Conservation (phyloP, 2,329 filamentous ascomycete species). For the Ustulina deusta region DNA sequence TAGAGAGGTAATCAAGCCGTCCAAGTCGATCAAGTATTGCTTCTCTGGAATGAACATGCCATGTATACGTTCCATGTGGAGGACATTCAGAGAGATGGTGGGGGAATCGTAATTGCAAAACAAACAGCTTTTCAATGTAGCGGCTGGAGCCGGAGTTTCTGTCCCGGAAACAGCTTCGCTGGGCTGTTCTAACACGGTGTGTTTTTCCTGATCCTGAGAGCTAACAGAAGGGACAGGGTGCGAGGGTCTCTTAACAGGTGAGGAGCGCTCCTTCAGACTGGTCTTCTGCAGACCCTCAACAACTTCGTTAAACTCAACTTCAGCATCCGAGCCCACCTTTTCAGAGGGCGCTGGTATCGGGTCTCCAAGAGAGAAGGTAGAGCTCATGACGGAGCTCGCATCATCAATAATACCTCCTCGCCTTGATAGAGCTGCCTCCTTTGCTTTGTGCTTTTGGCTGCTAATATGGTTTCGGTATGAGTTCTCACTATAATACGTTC, state of each 20-base stretch:
- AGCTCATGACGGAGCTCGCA: conserved; percentile 86
- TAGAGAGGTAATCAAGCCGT: conserved; percentile 83
- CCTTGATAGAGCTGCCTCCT: conserved; percentile 64
- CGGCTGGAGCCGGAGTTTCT: conserved; percentile 54
- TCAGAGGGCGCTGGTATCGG: conserved; percentile 66
- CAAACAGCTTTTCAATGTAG: conserved; percentile 73
- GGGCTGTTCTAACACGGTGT: conserved; percentile 54
- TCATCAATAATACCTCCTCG: conserved; percentile 65
- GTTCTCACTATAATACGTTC: conserved; percentile 97
- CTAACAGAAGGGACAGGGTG: conserved; percentile 61
- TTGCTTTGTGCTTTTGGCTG: conserved; percentile 88
- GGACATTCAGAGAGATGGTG: conserved; percentile 78
- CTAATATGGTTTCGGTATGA: conserved; percentile 92
- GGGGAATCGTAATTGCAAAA: conserved; percentile 93
- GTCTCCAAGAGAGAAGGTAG: conserved; percentile 90
- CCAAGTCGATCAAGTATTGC: conserved; percentile 82
- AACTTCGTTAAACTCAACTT: conserved; percentile 81
- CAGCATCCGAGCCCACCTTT: conserved; percentile 73
- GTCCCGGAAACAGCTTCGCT: conserved; percentile 60
- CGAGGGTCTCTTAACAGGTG: conserved; percentile 66
- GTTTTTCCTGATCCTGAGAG: conserved; percentile 60
- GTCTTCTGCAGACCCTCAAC: conserved; percentile 81
- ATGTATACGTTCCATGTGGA: conserved; percentile 92
- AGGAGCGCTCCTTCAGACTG: conserved; percentile 54
- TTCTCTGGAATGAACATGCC: conserved; percentile 97